Percentiles rank a stretch among this genome's conserved stretches.
Evolutionary conservation across 73 alveolate genomes (phyloP).

Genomic region (Paramecium pentaurelia): DNA sequence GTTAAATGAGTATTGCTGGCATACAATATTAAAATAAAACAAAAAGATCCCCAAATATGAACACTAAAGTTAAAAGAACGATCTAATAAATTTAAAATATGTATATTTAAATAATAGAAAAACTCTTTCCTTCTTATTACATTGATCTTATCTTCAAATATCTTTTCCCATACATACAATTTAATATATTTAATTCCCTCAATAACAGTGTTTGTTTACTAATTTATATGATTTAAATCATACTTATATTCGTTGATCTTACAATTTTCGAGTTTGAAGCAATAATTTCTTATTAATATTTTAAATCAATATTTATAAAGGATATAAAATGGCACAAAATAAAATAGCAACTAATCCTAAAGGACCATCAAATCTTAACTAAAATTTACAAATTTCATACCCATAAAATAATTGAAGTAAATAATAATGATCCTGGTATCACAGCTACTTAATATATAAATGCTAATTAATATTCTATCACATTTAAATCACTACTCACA

Average conservation of each 20-base stretch:
- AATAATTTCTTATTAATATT: neutral
- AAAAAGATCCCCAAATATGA: slow-evolving; percentile 46
- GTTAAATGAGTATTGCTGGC: neutral
- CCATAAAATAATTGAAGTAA: neutral
- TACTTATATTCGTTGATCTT: slow-evolving; percentile 49
- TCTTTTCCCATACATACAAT: slow-evolving; percentile 62
- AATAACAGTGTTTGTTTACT: slow-evolving; percentile 3
- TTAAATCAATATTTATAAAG: slow-evolving; percentile 7
- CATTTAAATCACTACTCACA: slow-evolving; percentile 42
- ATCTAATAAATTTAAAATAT: neutral
- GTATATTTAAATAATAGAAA: neutral
- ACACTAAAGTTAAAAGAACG: slow-evolving; percentile 9
- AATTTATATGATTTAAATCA: neutral
- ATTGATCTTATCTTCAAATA: neutral
- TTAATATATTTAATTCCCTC: slow-evolving; percentile 62
- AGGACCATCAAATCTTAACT: neutral
- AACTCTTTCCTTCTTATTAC: slow-evolving; percentile 49
- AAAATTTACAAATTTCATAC: neutral
- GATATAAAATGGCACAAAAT: slow-evolving; percentile 7
- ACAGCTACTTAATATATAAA: slow-evolving; percentile 29
- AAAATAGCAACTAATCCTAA: slow-evolving; percentile 46
- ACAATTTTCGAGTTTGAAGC: neutral
- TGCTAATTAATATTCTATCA: slow-evolving; percentile 10
- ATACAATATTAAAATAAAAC: slow-evolving; percentile 14
- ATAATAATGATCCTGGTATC: slow-evolving; percentile 2